Percentiles rank a stretch among this genome's conserved stretches.
Evolutionary conservation across 2,329 filamentous ascomycete genomes (phyloP).

Genomic region (Paracoccidioides lutzii): DNA sequence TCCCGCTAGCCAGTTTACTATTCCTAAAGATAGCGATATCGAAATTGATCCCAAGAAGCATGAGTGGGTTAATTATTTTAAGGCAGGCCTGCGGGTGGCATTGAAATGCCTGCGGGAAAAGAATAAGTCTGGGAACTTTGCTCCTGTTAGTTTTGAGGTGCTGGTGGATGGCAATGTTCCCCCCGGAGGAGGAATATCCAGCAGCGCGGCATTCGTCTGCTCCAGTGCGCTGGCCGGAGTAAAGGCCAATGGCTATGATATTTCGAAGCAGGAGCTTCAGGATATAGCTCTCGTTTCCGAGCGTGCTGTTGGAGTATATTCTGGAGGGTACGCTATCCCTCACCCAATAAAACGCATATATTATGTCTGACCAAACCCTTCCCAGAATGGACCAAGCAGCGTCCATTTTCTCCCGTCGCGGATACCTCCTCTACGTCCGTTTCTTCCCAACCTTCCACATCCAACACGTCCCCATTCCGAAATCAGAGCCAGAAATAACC

Average conservation of each 20-base stretch:
- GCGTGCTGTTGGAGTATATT: constrained; percentile 88
- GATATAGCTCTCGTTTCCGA: constrained; percentile 93
- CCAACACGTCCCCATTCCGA: constrained; percentile 67
- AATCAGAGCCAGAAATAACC: constrained; percentile 66
- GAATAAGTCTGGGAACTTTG: constrained; percentile 43
- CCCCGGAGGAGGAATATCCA: constrained; percentile 80
- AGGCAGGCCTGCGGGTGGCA: constrained; percentile 73
- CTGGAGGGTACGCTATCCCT: constrained; percentile 56
- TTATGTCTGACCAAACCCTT: constrained; percentile 13
- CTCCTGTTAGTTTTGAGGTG: constrained; percentile 68
- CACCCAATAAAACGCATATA: not conserved
- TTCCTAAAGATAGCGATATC: constrained; percentile 50
- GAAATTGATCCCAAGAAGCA: constrained; percentile 73
- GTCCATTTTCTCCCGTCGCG: constrained; percentile 80
- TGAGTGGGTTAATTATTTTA: constrained; percentile 99
- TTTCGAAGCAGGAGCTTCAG: constrained; percentile 84
- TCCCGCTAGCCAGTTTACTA: constrained; percentile 57
- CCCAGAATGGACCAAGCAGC: constrained; percentile 90
- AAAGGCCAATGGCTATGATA: constrained; percentile 66
- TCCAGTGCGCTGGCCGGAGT: constrained; percentile 80
- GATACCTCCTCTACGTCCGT: constrained; percentile 76
- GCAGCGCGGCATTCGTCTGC: constrained; percentile 86
- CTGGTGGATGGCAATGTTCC: constrained; percentile 87
- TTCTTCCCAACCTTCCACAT: constrained; percentile 71
- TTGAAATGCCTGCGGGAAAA: constrained; percentile 59